phyloP scores from a whole-genome alignment of 805 yeast species.

The Kodamaea restingae region DNA sequence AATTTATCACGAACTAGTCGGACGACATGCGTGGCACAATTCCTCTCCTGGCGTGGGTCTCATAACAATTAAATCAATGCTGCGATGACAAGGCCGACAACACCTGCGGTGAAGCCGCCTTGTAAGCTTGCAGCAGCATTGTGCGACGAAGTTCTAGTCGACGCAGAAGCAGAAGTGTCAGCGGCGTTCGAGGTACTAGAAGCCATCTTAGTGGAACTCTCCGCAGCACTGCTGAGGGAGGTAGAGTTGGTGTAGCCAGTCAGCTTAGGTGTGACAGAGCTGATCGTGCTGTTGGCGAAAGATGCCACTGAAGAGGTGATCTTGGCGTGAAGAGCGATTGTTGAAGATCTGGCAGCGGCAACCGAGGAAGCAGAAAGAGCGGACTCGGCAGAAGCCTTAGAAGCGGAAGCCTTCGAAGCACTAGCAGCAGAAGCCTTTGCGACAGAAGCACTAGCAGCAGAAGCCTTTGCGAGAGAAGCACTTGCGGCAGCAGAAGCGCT shows the following conservation, averaged over 20 bases:
- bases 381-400: slow-evolving; percentile 20
- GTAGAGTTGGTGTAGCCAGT: slow-evolving; percentile 15
- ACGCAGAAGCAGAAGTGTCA: slow-evolving; percentile 17
- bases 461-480: slow-evolving; percentile 16
- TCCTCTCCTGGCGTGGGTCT: neutral
- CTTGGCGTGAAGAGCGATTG: neutral
- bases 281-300: slow-evolving; percentile 27
- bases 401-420: slow-evolving; percentile 28
- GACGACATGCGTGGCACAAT: neutral
- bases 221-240: slow-evolving; percentile 3
- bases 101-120: slow-evolving; percentile 16
- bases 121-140: slow-evolving; percentile 26
- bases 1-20: no score
- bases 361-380: neutral
- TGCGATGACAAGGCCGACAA: slow-evolving; percentile 32
- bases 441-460: slow-evolving; percentile 20
- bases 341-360: slow-evolving; percentile 7
- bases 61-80: slow-evolving; percentile 25
- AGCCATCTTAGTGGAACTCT: slow-evolving; percentile 1
- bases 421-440: slow-evolving; percentile 13
- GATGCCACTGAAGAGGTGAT: slow-evolving; percentile 32
- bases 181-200: slow-evolving; percentile 10
- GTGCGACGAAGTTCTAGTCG: slow-evolving; percentile 20
- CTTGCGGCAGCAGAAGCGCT: slow-evolving; percentile 18
- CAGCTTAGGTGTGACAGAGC: slow-evolving; percentile 20